Conservation (phyloP, 1,284 basidiomycete genomes). For the Irpex rosettiformis region DNA sequence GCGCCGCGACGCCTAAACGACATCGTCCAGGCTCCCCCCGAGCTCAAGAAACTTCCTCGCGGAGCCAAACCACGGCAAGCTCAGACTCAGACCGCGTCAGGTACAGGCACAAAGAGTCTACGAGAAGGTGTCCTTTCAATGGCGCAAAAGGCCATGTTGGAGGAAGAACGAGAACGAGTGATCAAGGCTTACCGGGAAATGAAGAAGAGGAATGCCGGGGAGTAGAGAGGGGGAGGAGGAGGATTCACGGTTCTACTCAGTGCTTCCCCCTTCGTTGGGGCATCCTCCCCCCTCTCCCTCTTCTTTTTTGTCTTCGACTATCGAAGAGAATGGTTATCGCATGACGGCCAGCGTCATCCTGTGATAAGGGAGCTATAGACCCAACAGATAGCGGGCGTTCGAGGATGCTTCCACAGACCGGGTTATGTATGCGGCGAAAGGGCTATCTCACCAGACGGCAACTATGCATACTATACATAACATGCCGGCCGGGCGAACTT, state of each 20-base stretch:
- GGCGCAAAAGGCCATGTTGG: constrained; percentile 73
- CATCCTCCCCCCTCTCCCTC: no score
- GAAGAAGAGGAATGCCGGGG: constrained; percentile 40
- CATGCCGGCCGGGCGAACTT: no score
- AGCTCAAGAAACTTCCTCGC: constrained; percentile 40
- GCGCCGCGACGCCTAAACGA: constrained; percentile 66
- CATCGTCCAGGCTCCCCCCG: constrained; percentile 63
- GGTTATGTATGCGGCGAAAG: background rate
- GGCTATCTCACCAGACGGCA: background rate
- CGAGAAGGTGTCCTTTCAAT: constrained; percentile 57
- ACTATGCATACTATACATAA: background rate
- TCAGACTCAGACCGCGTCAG: constrained; percentile 14
- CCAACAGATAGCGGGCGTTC: background rate
- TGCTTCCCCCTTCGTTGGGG: no score
- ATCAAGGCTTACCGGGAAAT: constrained; percentile 66
- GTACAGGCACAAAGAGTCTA: constrained; percentile 18
- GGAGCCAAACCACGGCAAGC: constrained; percentile 28
- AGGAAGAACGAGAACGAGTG: constrained; percentile 64
- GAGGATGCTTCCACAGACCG: background rate
- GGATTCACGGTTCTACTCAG: background rate
- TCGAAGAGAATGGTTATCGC: no score
- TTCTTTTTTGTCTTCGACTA: no score
- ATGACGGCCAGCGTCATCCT: no score
- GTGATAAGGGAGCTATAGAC: background rate
- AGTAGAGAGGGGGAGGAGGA: background rate